Evolutionary conservation across 768 basidiomycete species (phyloP).

Genomic region (Naematelia aurantialba): DNA sequence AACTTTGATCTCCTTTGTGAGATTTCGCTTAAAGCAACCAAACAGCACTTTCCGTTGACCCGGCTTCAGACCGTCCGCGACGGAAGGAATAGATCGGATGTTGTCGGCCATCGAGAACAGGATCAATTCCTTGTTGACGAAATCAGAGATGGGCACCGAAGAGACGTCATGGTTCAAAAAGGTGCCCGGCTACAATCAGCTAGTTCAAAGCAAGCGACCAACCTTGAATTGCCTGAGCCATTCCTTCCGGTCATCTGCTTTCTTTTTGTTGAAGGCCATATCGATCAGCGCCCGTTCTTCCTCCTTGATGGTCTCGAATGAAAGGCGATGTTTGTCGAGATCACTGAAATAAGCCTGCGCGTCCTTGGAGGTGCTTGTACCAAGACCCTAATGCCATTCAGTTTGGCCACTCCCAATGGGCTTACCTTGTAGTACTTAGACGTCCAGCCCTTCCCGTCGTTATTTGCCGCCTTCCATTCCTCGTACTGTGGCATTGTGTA

Average conservation of each 20-base stretch:
- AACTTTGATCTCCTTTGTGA: constrained; percentile 88
- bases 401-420: not conserved
- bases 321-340: constrained; percentile 91
- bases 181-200: constrained; percentile 72
- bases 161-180: constrained; percentile 82
- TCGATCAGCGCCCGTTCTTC: constrained; percentile 89
- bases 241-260: constrained; percentile 95
- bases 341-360: constrained; percentile 88
- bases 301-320: constrained; percentile 73
- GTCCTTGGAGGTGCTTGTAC: constrained; percentile 83
- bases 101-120: constrained; percentile 99
- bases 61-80: constrained; percentile 91
- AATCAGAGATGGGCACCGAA: constrained; percentile 83
- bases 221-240: constrained; percentile 94
- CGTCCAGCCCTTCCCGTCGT: constrained; percentile 74
- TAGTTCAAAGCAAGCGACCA: constrained; percentile 14
- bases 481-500: constrained; percentile 98
- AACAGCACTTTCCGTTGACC: constrained; percentile 96
- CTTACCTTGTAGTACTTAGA: constrained; percentile 95
- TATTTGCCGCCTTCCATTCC: constrained; percentile 77
- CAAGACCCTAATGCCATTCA: constrained; percentile 70
- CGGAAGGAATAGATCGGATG: constrained; percentile 91
- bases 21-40: constrained; percentile 90
- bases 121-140: constrained; percentile 96
- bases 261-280: constrained; percentile 99